phyloP scores from a whole-genome alignment of 2,329 filamentous ascomycete species.

The Akanthomyces muscarius region DNA sequence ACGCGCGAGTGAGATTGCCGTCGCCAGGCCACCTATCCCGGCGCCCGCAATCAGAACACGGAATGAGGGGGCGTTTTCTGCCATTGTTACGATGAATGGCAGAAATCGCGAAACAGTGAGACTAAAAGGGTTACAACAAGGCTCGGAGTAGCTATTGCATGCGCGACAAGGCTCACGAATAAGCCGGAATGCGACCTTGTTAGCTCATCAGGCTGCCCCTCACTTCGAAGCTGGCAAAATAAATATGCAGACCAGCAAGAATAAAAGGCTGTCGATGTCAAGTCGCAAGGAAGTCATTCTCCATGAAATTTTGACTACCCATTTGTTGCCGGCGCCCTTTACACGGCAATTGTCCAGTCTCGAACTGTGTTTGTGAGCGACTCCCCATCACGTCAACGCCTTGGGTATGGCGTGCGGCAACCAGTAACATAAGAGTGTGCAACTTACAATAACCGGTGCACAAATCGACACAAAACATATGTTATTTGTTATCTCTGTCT shows the following conservation, averaged over 20 bases:
- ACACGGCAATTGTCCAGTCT: neutral
- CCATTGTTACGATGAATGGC: neutral
- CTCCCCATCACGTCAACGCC: constrained; percentile 19
- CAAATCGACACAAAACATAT: too few relatives aligned
- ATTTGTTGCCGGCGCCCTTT: neutral
- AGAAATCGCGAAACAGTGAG: neutral
- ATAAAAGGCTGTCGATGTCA: neutral
- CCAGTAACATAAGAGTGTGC: neutral
- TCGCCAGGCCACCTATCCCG: constrained; percentile 34
- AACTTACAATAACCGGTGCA: neutral
- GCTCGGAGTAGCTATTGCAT: neutral
- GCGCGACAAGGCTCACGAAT: neutral
- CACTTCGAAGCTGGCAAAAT: neutral
- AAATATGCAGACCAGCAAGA: neutral
- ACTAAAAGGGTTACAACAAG: neutral
- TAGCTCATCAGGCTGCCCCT: neutral
- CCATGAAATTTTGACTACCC: neutral
- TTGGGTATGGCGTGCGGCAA: constrained; percentile 16
- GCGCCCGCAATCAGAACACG: constrained; percentile 25
- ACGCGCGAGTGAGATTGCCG: constrained; percentile 41
- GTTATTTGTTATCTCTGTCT: too few relatives aligned
- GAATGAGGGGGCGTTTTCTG: neutral
- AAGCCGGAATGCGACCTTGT: neutral
- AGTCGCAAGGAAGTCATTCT: too few relatives aligned
- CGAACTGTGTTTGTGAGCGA: constrained; percentile 2